Conservation (phyloP, 768 basidiomycete species). For the Pisolithus albus region DNA sequence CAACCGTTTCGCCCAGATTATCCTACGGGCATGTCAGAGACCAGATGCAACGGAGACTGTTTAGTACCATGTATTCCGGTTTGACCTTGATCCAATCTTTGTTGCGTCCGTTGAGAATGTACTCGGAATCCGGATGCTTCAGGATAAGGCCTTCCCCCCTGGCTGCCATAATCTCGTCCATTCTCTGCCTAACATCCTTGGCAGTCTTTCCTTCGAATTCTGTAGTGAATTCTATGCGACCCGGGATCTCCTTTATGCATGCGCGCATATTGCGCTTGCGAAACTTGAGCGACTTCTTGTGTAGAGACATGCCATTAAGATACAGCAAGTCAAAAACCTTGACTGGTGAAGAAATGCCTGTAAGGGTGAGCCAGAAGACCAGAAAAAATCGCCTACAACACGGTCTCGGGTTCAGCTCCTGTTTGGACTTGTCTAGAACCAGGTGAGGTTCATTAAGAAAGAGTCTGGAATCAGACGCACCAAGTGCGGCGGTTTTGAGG, state of each 20-base stretch:
- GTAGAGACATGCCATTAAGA: slow-evolving; percentile 74
- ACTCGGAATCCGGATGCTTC: slow-evolving; percentile 76
- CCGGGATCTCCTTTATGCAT: slow-evolving; percentile 61
- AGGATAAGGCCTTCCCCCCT: slow-evolving; percentile 93
- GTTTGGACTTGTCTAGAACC: slow-evolving; percentile 58
- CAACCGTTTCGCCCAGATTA: slow-evolving; percentile 88
- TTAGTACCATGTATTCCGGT: slow-evolving; percentile 75
- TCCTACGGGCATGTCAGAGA: slow-evolving; percentile 41
- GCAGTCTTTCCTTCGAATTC: slow-evolving; percentile 71
- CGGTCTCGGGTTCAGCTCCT: slow-evolving; percentile 71
- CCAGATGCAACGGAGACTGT: background rate
- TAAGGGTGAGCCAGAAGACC: background rate
- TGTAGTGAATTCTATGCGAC: slow-evolving; percentile 73
- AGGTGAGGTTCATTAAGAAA: background rate
- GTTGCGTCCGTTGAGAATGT: slow-evolving; percentile 81
- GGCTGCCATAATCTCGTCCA: slow-evolving; percentile 77
- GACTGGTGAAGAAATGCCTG: slow-evolving; percentile 45
- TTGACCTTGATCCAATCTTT: slow-evolving; percentile 95
- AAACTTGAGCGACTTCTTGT: slow-evolving; percentile 62
- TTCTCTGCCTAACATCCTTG: slow-evolving; percentile 70
- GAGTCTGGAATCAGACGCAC: slow-evolving; percentile 32
- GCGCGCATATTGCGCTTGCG: slow-evolving; percentile 73
- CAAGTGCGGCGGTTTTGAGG: slow-evolving; percentile 86
- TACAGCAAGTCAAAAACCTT: slow-evolving; percentile 94
- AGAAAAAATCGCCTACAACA: slow-evolving; percentile 59